Evolutionary conservation across 164 flowering plant genomes (phyloP).

Genomic region (Vitis vinifera): DNA sequence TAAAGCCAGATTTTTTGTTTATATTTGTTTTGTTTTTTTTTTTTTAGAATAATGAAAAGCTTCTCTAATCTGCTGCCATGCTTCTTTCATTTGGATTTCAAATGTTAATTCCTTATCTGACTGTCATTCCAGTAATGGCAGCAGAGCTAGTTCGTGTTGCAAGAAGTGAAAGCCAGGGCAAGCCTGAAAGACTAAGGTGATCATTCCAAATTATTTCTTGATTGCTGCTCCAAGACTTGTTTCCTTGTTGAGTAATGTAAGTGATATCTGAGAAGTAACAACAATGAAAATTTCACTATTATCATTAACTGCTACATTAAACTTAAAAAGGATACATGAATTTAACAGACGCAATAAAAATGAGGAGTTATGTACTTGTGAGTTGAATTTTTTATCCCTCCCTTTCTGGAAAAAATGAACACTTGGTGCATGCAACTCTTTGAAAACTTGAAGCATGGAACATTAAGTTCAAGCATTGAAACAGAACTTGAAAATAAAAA

Average conservation of each 20-base stretch:
- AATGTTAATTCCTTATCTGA: not conserved
- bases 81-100: not conserved
- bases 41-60: not conserved
- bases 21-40: too few species aligned
- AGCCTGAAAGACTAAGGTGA: slow-evolving; percentile 85
- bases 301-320: too few species aligned
- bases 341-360: not conserved
- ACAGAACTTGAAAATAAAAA: too few species aligned
- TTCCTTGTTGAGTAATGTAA: too few species aligned
- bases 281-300: too few species aligned
- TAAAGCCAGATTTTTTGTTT: not conserved
- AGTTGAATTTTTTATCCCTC: not conserved
- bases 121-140: slow-evolving; percentile 83
- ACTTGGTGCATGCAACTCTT: not conserved
- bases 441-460: not conserved
- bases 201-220: not conserved
- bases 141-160: slow-evolving; percentile 90
- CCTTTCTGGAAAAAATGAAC: too few species aligned
- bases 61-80: not conserved
- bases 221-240: too few species aligned
- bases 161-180: slow-evolving; percentile 55
- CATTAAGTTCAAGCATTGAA: not conserved
- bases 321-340: too few species aligned
- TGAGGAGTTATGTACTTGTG: not conserved
- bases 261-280: too few species aligned